These are phyloP conservation scores for Anacardium occidentale DNA, from an alignment of 345 rosid genomes.

Conservation along the genomic window DNA sequence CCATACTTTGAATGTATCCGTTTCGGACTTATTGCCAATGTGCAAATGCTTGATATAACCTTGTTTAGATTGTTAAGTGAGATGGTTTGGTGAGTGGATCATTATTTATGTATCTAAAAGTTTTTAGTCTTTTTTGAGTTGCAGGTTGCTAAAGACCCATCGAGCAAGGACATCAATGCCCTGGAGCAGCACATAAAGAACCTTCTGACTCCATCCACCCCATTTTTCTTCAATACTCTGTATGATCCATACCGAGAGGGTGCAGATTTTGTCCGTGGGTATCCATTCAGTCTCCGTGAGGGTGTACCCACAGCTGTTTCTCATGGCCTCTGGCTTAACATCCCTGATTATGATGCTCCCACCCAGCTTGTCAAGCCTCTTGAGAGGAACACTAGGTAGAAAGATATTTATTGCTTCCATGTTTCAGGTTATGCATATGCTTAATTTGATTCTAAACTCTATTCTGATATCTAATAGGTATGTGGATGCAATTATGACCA, in stretches of 20 bases:
- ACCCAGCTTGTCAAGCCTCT: conserved; percentile 92
- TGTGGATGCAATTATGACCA: conserved; percentile 84
- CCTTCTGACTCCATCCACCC: conserved; percentile 69
- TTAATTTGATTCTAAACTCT: neutral
- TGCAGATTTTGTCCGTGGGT: conserved; percentile 90
- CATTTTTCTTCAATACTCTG: conserved; percentile 87
- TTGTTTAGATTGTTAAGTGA: neutral
- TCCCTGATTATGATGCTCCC: conserved; percentile 91
- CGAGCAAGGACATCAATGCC: conserved; percentile 81
- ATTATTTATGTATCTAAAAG: neutral
- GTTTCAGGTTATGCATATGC: neutral
- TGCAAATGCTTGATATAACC: neutral
- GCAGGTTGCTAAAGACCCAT: conserved; percentile 90
- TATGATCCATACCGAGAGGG: conserved; percentile 88
- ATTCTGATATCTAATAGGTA: conserved; percentile 41
- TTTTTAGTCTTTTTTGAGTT: conserved; percentile 1
- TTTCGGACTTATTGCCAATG: neutral
- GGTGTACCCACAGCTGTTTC: conserved; percentile 85
- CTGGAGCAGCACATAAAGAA: conserved; percentile 91
- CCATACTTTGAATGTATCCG: neutral
- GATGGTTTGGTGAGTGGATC: neutral
- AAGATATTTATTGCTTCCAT: neutral
- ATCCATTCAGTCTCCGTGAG: conserved; percentile 91
- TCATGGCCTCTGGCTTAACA: conserved; percentile 95
- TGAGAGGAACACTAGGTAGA: conserved; percentile 80